phyloP scores from a whole-genome alignment of 805 yeast genomes.

The Kuraishia capsulata region DNA sequence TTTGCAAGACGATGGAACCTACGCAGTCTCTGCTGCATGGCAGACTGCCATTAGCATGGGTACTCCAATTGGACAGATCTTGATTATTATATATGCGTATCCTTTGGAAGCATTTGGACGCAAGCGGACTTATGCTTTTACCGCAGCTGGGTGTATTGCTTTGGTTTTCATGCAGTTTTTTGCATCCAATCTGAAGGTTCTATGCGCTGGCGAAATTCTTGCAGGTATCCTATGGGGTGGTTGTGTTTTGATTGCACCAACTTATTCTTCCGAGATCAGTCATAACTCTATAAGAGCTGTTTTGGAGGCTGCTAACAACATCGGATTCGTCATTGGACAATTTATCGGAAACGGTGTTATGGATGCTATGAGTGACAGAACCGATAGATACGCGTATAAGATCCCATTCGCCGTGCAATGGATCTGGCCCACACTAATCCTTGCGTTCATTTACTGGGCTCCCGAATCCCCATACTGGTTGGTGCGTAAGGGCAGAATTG shows the following conservation, averaged over 20 bases:
- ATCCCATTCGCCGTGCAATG: constrained; percentile 54
- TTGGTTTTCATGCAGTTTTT: constrained; percentile 31
- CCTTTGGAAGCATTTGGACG: constrained; percentile 35
- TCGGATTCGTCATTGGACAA: constrained; percentile 52
- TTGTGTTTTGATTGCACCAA: constrained; percentile 40
- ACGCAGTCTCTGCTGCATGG: constrained; percentile 31
- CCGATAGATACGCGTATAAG: constrained; percentile 11
- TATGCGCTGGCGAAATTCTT: constrained; percentile 32
- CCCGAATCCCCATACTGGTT: constrained; percentile 58
- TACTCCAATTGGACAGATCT: constrained; percentile 16
- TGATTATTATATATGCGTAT: constrained; percentile 33
- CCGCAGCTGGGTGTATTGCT: constrained; percentile 17
- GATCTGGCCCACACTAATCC: constrained; percentile 46
- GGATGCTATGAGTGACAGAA: constrained; percentile 10
- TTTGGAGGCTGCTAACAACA: constrained; percentile 40
- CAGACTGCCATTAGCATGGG: constrained; percentile 27
- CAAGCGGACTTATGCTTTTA: constrained; percentile 25
- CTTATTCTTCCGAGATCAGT: constrained; percentile 49
- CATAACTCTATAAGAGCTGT: constrained; percentile 41
- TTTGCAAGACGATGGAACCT: constrained; percentile 13
- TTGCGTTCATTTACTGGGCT: constrained; percentile 31
- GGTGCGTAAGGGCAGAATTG: constrained; percentile 28
- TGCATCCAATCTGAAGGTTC: constrained; percentile 26
- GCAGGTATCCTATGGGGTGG: constrained; percentile 47
- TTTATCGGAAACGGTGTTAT: constrained; percentile 43